These are phyloP conservation scores for Paecilomyces formosus DNA, from an alignment of 2,329 filamentous ascomycete genomes.

Conservation along the genomic window DNA sequence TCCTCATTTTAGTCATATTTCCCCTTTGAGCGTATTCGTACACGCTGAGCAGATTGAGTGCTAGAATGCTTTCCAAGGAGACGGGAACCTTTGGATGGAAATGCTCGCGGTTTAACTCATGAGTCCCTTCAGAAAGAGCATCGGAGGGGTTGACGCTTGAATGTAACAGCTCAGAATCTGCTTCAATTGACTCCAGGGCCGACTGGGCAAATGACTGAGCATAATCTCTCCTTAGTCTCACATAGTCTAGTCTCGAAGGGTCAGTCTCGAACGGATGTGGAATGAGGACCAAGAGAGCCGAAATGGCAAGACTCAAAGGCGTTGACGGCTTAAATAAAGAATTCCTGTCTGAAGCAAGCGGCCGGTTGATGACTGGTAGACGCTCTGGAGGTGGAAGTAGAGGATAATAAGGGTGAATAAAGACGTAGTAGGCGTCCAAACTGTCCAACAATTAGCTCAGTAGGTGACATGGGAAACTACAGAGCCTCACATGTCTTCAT, in stretches of 20 bases:
- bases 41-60: conserved; percentile 18
- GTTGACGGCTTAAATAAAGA: conserved; percentile 13
- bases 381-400: conserved; percentile 17
- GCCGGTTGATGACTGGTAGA: conserved; percentile 9
- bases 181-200: conserved; percentile 16
- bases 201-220: conserved; percentile 17
- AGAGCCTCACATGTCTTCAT: conserved; percentile 35
- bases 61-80: conserved; percentile 17
- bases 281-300: conserved; percentile 19
- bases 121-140: conserved; percentile 7
- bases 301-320: conserved; percentile 19
- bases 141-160: conserved; percentile 6
- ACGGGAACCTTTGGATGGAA: conserved; percentile 15
- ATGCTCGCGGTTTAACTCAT: conserved; percentile 5
- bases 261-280: conserved; percentile 15
- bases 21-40: conserved; percentile 25
- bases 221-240: conserved; percentile 13
- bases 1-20: conserved; percentile 20
- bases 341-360: conserved; percentile 2
- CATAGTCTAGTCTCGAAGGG: conserved; percentile 11
- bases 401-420: conserved; percentile 22
- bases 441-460: conserved; percentile 8
- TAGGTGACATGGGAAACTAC: neutral
- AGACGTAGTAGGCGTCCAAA: conserved; percentile 23
- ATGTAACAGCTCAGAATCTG: conserved; percentile 16